A percentile compares a stretch with the other conserved stretches of the same genome.
phyloP scores from a whole-genome alignment of 1,284 basidiomycete species.

The Phellopilus nigrolimitatus region DNA sequence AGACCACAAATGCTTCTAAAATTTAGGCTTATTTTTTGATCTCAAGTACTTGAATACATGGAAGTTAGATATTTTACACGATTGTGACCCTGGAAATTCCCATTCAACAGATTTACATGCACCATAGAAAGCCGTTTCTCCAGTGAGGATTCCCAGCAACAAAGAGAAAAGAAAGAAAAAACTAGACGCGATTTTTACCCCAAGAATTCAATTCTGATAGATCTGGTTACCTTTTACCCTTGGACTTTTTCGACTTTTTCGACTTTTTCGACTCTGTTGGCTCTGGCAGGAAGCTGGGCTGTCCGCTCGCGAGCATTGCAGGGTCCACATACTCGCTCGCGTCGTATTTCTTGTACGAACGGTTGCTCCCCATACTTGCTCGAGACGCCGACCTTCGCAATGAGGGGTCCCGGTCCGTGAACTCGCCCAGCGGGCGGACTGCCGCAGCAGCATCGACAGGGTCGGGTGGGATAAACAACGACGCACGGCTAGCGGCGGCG shows the following conservation, averaged over 20 bases:
- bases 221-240: background rate
- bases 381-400: conserved; percentile 25
- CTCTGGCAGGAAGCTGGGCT: conserved; percentile 7
- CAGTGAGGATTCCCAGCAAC: no score
- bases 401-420: background rate
- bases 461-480: conserved; percentile 6
- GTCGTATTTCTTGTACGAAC: conserved; percentile 29
- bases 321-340: conserved; percentile 29
- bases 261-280: background rate
- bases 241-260: background rate
- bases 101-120: no score
- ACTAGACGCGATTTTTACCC: no score
- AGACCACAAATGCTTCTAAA: no score
- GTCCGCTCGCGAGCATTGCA: conserved; percentile 30
- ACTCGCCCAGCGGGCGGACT: conserved; percentile 1
- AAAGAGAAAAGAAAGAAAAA: no score
- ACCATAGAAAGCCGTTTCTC: no score
- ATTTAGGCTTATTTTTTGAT: no score
- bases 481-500: conserved; percentile 6
- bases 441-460: conserved; percentile 1
- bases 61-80: no score
- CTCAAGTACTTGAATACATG: no score
- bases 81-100: no score
- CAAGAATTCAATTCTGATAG: no score
- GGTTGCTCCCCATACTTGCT: conserved; percentile 27